Percentiles rank a stretch among this genome's conserved stretches.
phyloP scores from a whole-genome alignment of 2,329 filamentous ascomycete species.

The Pseudogymnoascus sp. region DNA sequence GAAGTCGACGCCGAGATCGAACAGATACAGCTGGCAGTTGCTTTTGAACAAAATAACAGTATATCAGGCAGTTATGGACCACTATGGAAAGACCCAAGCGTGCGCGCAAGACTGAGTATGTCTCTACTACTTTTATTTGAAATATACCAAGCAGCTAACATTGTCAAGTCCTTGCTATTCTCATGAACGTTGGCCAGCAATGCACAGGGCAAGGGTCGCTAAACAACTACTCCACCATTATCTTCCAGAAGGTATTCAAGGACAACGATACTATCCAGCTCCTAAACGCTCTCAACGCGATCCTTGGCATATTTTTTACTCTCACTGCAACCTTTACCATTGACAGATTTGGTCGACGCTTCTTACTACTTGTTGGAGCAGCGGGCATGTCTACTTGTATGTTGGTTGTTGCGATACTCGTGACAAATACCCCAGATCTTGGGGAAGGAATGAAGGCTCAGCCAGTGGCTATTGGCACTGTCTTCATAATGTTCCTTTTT shows the following conservation, averaged over 20 bases:
- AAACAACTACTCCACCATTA: constrained; percentile 46
- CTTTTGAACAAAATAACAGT: constrained; percentile 44
- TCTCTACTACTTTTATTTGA: background rate
- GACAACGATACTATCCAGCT: constrained; percentile 38
- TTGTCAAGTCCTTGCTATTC: constrained; percentile 34
- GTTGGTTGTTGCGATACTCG: constrained; percentile 42
- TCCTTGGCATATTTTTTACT: constrained; percentile 46
- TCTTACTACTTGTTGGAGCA: constrained; percentile 43
- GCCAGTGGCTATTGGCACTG: constrained; percentile 33
- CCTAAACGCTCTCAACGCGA: constrained; percentile 50
- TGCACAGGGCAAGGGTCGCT: constrained; percentile 46
- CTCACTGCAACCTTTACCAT: constrained; percentile 47
- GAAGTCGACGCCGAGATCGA: constrained; percentile 45
- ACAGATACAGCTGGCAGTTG: constrained; percentile 43
- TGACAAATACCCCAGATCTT: constrained; percentile 39
- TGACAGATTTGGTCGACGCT: constrained; percentile 45
- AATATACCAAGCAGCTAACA: background rate
- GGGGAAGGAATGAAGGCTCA: constrained; percentile 36
- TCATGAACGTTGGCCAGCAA: constrained; percentile 47
- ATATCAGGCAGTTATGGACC: constrained; percentile 44
- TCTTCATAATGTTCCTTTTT: constrained; percentile 25
- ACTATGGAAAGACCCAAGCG: constrained; percentile 46
- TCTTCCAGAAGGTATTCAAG: constrained; percentile 47
- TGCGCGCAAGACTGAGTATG: constrained; percentile 40
- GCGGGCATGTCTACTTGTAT: constrained; percentile 48